Base-by-base conservation (phyloP, 148 eudicot species). In the Simmondsia chinensis region DNA sequence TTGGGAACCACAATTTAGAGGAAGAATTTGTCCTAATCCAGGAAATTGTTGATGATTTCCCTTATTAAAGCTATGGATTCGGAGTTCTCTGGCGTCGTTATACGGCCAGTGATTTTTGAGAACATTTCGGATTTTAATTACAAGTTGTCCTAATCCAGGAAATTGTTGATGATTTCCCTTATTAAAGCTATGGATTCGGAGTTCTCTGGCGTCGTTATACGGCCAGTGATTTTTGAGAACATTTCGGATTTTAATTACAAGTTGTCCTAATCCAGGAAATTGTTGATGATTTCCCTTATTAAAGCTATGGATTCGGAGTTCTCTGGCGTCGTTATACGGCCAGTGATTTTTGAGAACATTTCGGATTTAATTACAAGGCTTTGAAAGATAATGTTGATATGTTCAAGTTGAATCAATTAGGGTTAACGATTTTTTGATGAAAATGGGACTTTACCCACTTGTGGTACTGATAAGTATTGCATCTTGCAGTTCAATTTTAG, bases 261-360 rank as follows among this genome's bases (percentile, higher is more conserved):
- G 62, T 69, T 27, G 69, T 33, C 20, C 34, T 52, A n/a, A 69
- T 69, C 35, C 58, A 64, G n/a, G 52, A 47, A 4, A 47, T 69
- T 18, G 68, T 69, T 31, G 73, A 69, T 48, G 56, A n/a, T 10
- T 69, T 51, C 13, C 73, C 68, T 63, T 69, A 62, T n/a, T 63
- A 64, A 62, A 24, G 73, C 73, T 17, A 69, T 69, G 73, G 73
- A 69, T 63, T 45, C 73, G 3, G 73, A 69, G 69, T 69, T 69
- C 40, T 69, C 73, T 12, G 73, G 73, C 18, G 68, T 69, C 16
- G 73, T 69, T 2, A 52, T 58, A 1, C 5, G 73, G 18, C 73
- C 73, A 0, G 69, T 69, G 1, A 63, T 47, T 19, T 62, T 69
- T 1, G 57, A 69, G 64, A 57, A 63, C 20, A 69, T 62, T 6